Evolutionary conservation across 495 filamentous ascomycete genomes (phyloP).

Genomic region (Mycothermus thermophilus): DNA sequence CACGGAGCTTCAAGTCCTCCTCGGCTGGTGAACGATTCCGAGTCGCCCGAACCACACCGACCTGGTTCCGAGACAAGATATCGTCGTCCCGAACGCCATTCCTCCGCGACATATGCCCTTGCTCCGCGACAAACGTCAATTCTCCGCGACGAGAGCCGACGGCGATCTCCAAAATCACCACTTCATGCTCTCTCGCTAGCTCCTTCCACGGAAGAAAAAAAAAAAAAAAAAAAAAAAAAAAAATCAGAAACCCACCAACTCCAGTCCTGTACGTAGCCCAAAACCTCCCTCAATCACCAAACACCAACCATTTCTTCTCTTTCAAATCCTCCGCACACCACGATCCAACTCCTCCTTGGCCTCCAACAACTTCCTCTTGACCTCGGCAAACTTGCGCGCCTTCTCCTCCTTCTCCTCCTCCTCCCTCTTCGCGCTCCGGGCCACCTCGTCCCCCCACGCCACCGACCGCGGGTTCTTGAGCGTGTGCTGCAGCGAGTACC

Average conservation of each 20-base stretch:
- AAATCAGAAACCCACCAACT: background rate
- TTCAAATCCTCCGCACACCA: background rate
- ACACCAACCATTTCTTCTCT: background rate
- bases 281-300: background rate
- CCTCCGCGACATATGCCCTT: no score
- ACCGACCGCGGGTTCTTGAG: constrained; percentile 20
- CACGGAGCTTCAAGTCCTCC: no score
- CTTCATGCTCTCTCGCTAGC: background rate
- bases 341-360: constrained; percentile 10
- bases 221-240: background rate
- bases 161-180: background rate
- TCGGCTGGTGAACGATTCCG: no score
- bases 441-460: background rate
- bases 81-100: background rate
- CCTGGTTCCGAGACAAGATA: no score
- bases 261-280: no score
- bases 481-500: constrained; percentile 25
- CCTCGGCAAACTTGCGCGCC: constrained; percentile 19
- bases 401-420: constrained; percentile 15
- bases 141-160: background rate
- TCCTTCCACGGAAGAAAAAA: background rate
- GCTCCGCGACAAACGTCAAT: background rate
- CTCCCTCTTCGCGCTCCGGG: background rate
- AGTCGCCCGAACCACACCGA: no score
- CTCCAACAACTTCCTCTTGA: constrained; percentile 24